Conservation (phyloP, 2,329 filamentous ascomycete species). For the Onygena corvina region DNA sequence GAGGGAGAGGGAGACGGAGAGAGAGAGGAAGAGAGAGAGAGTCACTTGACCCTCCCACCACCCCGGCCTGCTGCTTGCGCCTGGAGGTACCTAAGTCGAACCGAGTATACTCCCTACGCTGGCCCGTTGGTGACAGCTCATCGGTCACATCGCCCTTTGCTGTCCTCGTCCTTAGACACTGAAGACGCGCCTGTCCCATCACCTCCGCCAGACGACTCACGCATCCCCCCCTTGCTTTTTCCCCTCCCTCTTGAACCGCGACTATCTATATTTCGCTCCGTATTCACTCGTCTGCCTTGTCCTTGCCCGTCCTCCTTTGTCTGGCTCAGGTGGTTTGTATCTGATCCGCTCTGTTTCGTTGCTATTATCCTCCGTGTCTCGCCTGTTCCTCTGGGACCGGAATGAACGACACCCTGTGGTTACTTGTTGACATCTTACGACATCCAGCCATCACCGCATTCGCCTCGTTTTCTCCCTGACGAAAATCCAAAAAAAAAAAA, state of each 20-base stretch:
- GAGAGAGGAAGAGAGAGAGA: not conserved
- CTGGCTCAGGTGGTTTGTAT: too few relatives aligned
- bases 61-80: not conserved
- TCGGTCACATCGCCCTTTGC: not conserved
- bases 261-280: not conserved
- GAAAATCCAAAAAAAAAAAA: too few relatives aligned
- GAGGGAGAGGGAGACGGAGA: not conserved
- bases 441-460: too few relatives aligned
- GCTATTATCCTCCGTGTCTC: too few relatives aligned
- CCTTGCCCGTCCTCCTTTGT: not conserved
- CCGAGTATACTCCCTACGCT: too few relatives aligned
- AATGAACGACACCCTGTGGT: too few relatives aligned
- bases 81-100: too few relatives aligned
- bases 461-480: too few relatives aligned
- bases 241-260: too few relatives aligned
- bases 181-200: not conserved
- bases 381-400: not conserved
- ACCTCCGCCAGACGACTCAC: not conserved
- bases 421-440: too few relatives aligned
- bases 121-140: conserved; percentile 5
- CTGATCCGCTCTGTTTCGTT: too few relatives aligned
- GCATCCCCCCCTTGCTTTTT: not conserved
- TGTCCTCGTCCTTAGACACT: not conserved
- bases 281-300: not conserved
- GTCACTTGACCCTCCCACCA: conserved; percentile 1